A percentile compares a stretch with the other conserved stretches of the same genome.
phyloP scores from a whole-genome alignment of 768 basidiomycete species.

The Boletus rubropictus region DNA sequence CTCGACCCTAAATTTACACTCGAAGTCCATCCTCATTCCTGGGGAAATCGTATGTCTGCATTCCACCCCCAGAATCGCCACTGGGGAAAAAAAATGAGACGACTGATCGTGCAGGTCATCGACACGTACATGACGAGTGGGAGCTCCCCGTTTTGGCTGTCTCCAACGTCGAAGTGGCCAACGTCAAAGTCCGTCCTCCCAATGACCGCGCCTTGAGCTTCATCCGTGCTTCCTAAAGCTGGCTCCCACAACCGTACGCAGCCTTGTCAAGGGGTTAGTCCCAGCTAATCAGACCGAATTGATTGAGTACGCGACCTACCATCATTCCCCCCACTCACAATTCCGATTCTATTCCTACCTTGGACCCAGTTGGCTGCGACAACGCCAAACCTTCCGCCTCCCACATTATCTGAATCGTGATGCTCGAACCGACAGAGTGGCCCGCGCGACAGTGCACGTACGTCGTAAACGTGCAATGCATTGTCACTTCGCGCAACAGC shows the following conservation, averaged over 20 bases:
- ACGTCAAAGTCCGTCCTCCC: slow-evolving; percentile 54
- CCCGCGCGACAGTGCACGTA: slow-evolving; percentile 44
- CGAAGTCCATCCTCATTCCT: slow-evolving; percentile 15
- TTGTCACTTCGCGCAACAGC: slow-evolving; percentile 60
- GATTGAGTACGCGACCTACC: slow-evolving; percentile 36
- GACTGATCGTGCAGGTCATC: background rate
- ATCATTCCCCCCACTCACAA: slow-evolving; percentile 60
- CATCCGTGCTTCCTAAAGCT: slow-evolving; percentile 32
- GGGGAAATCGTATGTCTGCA: slow-evolving; percentile 40
- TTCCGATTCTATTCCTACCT: slow-evolving; percentile 37
- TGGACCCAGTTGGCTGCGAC: slow-evolving; percentile 51
- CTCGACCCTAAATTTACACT: slow-evolving; percentile 6
- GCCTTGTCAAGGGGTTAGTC: slow-evolving; percentile 36
- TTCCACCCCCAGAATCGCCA: slow-evolving; percentile 45
- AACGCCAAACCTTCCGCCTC: slow-evolving; percentile 41
- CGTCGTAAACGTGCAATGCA: slow-evolving; percentile 55
- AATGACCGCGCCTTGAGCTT: slow-evolving; percentile 43
- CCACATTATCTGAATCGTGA: slow-evolving; percentile 28
- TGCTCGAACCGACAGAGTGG: slow-evolving; percentile 49
- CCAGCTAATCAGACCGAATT: background rate
- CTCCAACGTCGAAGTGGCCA: slow-evolving; percentile 54
- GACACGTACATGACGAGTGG: slow-evolving; percentile 56
- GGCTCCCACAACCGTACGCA: slow-evolving; percentile 68
- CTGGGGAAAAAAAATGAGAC: slow-evolving; percentile 30
- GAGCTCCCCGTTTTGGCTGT: slow-evolving; percentile 45